A percentile compares a stretch with the other conserved stretches of the same genome.
Conservation (phyloP, 2,329 filamentous ascomycete species). For the Plenodomus biglobosus region DNA sequence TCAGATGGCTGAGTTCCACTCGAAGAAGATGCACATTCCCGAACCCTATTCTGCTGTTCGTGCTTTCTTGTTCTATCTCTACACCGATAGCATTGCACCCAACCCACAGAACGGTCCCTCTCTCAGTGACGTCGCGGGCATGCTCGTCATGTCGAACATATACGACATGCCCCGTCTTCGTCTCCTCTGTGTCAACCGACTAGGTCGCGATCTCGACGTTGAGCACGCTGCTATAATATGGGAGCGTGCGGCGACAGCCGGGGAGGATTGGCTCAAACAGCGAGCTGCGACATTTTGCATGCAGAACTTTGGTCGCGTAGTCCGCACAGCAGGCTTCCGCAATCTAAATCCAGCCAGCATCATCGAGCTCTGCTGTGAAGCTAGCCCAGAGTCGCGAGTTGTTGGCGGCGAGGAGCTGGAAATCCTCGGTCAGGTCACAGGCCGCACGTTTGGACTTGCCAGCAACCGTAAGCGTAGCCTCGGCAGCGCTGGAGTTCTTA, state of each 20-base stretch:
- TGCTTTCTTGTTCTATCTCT: conserved; percentile 93
- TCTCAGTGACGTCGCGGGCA: conserved; percentile 83
- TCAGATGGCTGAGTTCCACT: conserved; percentile 97
- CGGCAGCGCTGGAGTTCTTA: conserved; percentile 40
- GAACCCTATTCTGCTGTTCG: conserved; percentile 94
- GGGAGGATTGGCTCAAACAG: conserved; percentile 90
- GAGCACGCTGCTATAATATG: conserved; percentile 95
- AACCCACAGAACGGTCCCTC: conserved; percentile 52
- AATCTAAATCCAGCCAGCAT: conserved; percentile 75
- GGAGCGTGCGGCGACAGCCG: conserved; percentile 87
- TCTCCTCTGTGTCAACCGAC: conserved; percentile 84
- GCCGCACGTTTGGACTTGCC: conserved; percentile 39
- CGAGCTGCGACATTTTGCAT: conserved; percentile 87
- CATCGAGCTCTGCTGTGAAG: conserved; percentile 89
- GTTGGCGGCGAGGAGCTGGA: conserved; percentile 84
- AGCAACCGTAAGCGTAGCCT: conserved; percentile 49
- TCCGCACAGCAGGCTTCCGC: conserved; percentile 84
- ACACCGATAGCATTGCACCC: conserved; percentile 81
- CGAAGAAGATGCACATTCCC: conserved; percentile 95
- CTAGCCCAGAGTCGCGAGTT: conserved; percentile 89
- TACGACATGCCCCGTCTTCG: conserved; percentile 96
- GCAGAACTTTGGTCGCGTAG: conserved; percentile 91
- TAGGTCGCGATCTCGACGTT: conserved; percentile 88
- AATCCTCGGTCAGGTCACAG: conserved; percentile 55
- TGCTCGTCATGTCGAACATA: conserved; percentile 96